Conservation (phyloP, 78 protist genomes). For the Blattamonas nauphoetae region DNA sequence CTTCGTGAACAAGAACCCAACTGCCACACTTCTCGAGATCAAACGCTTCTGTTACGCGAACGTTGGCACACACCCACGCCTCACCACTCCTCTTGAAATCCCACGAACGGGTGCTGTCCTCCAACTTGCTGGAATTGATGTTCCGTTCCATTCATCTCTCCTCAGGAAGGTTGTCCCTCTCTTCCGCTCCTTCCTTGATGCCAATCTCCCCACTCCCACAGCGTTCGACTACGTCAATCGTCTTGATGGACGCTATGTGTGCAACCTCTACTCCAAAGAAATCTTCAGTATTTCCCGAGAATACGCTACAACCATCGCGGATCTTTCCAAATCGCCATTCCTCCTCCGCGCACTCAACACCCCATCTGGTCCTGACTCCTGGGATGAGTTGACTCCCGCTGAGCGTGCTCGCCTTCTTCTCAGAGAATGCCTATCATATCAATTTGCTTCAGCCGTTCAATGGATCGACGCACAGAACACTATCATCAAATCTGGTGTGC, state of each 20-base stretch:
- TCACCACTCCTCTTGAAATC: not conserved
- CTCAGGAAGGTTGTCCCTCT: constrained; percentile 27
- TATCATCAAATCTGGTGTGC: not conserved
- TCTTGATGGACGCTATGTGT: constrained; percentile 30
- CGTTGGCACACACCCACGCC: not conserved
- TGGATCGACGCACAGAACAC: constrained; percentile 60
- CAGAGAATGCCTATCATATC: constrained; percentile 53
- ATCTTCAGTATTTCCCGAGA: not conserved
- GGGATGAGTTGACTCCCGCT: not conserved
- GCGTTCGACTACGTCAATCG: not conserved
- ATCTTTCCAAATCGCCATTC: not conserved
- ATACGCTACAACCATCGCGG: not conserved
- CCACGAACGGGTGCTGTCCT: constrained; percentile 41
- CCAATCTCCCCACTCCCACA: not conserved
- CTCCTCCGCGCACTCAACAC: not conserved
- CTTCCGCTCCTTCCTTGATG: not conserved
- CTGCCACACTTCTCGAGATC: not conserved
- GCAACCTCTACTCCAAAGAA: constrained; percentile 27
- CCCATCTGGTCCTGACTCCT: not conserved
- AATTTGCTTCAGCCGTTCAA: constrained; percentile 63
- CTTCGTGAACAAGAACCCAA: not conserved
- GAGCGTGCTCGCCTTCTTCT: constrained; percentile 17
- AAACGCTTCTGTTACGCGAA: not conserved
- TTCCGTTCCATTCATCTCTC: constrained; percentile 60
- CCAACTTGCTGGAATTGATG: constrained; percentile 62